These are phyloP conservation scores for Juglanconis sp. DNA, from an alignment of 2,329 filamentous ascomycete species.

Conservation along the genomic window DNA sequence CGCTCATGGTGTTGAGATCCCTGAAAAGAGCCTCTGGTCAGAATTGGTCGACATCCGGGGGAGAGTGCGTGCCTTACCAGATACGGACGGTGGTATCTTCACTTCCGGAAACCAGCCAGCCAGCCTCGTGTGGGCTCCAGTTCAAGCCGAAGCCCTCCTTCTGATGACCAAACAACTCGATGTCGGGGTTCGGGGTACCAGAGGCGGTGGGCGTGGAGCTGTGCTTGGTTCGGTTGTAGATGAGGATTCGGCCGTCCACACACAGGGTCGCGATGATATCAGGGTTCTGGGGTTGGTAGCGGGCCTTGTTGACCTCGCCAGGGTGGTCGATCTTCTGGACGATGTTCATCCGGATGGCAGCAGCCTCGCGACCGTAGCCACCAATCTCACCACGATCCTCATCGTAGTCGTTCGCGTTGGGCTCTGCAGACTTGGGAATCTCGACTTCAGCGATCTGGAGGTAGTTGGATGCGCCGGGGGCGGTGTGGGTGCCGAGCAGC, in stretches of 20 bases:
- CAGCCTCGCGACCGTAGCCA: constrained; percentile 78
- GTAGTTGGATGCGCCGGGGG: constrained; percentile 80
- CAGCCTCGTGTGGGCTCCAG: constrained; percentile 84
- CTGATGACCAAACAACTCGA: constrained; percentile 80
- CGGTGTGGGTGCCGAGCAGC: constrained; percentile 91
- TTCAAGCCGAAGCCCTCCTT: constrained; percentile 88
- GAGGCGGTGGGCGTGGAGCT: constrained; percentile 62
- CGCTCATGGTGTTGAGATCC: constrained; percentile 36
- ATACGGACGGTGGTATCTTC: constrained; percentile 89
- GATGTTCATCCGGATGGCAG: constrained; percentile 81
- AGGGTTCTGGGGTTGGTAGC: constrained; percentile 96
- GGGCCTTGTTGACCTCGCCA: constrained; percentile 96
- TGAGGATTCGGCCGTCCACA: constrained; percentile 79
- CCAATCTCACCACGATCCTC: constrained; percentile 91
- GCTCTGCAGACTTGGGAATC: constrained; percentile 73
- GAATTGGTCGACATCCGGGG: neutral
- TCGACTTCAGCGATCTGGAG: constrained; percentile 93
- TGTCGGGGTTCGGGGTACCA: constrained; percentile 73
- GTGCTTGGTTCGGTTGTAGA: constrained; percentile 97
- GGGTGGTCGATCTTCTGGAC: constrained; percentile 96
- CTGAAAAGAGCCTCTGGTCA: constrained; percentile 7
- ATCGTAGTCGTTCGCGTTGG: constrained; percentile 82
- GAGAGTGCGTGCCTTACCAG: constrained; percentile 58
- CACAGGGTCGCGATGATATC: constrained; percentile 94
- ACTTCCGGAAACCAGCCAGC: constrained; percentile 82